Conservation (phyloP, 2,329 filamentous ascomycete genomes). For the Triangularia setosa region DNA sequence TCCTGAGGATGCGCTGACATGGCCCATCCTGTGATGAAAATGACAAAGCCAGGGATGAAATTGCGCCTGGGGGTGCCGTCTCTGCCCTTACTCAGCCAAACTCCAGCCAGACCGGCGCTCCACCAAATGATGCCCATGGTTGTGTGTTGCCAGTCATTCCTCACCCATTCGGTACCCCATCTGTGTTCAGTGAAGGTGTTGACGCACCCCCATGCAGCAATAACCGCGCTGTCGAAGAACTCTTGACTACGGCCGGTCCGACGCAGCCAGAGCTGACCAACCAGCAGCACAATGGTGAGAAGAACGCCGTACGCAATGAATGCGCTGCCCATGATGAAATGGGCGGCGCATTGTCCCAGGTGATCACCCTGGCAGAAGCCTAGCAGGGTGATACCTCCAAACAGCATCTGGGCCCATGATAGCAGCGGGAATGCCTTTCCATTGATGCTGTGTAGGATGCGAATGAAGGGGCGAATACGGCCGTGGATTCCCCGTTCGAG, state of each 20-base stretch:
- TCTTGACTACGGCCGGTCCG: slow-evolving; percentile 85
- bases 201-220: slow-evolving; percentile 91
- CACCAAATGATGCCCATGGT: slow-evolving; percentile 99
- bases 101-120: slow-evolving; percentile 83
- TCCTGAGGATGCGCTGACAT: slow-evolving; percentile 91
- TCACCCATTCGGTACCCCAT: slow-evolving; percentile 85
- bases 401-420: slow-evolving; percentile 90
- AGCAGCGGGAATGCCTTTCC: slow-evolving; percentile 85
- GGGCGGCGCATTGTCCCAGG: slow-evolving; percentile 84
- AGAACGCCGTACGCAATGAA: slow-evolving; percentile 93
- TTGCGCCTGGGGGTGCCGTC: slow-evolving; percentile 87
- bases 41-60: slow-evolving; percentile 85
- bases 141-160: slow-evolving; percentile 95
- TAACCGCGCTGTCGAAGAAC: slow-evolving; percentile 90
- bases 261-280: slow-evolving; percentile 83
- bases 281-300: slow-evolving; percentile 78
- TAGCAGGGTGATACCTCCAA: slow-evolving; percentile 86
- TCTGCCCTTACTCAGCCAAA: slow-evolving; percentile 85
- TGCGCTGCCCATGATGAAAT: slow-evolving; percentile 98
- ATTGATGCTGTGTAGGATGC: slow-evolving; percentile 71
- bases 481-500: slow-evolving; percentile 80
- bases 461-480: slow-evolving; percentile 67
- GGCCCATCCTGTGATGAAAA: slow-evolving; percentile 88
- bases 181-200: slow-evolving; percentile 98
- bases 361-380: slow-evolving; percentile 94